Base-by-base conservation (phyloP, 1,284 basidiomycete species). In the Papiliotrema flavescens region DNA sequence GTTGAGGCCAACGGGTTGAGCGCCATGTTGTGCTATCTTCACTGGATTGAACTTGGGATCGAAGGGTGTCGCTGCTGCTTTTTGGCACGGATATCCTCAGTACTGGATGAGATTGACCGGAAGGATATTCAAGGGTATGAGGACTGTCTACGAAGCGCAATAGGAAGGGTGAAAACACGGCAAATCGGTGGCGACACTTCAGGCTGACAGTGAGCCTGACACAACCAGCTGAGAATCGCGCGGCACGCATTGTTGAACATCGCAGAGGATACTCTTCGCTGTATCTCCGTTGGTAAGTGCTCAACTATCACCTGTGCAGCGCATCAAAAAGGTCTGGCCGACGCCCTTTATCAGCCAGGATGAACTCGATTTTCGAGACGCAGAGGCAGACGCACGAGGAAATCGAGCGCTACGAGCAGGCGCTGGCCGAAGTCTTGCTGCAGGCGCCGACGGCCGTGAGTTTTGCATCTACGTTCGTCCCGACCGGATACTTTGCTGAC, bases 371-470 rank as follows among this genome's bases (percentile, higher is more conserved):
- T 66, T 82, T 96, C 72, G 95, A 98, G 77, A 82, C 90, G 24
- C 90, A 94, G 69, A 85, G 95, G 44, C 90, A 93, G 66, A 89
- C 87, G 9, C 94, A 98, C 77, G 93, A 98, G 79, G 94, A 97
- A 76, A 83, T 91, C 26, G 95, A 98, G 79, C 85, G 90, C 56
- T 90, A 93, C 64, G 89, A 82, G 64, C 76, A 79, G 53, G 79
- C 80, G 11, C 70, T 82, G 28, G 79, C 80, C 6, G 77, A 79
- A 47, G 76, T 82, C 47, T 71, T 83, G 49, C 66, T 78, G 52
- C 75, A 78, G 59, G 65, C 68, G 34, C 69, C 75, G n/a, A 69
- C 69, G 19, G 66, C 66, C 41, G 72, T 77, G 54, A 66, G 77
- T 74, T 46, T 46, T 52, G 46, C n/a, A n/a, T 26, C 6, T 20